Percentiles rank a stretch among this genome's conserved stretches.
These are phyloP conservation scores for Hemerocallis citrina DNA, from an alignment of 106 monocot genomes.

Conservation along the genomic window DNA sequence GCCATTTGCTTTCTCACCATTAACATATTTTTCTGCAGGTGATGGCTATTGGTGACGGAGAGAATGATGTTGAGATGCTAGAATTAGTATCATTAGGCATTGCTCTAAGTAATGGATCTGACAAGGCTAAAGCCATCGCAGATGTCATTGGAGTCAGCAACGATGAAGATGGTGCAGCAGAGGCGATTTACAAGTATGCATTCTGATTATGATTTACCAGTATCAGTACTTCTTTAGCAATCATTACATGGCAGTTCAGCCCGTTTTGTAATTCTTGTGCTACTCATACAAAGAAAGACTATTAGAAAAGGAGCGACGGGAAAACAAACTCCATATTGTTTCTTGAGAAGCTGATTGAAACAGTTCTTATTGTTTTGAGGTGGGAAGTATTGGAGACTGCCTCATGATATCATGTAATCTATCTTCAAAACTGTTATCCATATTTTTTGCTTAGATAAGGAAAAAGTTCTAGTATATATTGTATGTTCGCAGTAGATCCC, in stretches of 20 bases:
- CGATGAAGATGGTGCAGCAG: constrained; percentile 84
- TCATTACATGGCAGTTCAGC: not conserved
- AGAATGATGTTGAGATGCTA: constrained; percentile 95
- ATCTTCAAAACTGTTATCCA: too few relatives aligned
- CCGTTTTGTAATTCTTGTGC: not conserved
- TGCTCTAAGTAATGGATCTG: constrained; percentile 74
- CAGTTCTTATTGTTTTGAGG: constrained; percentile 3
- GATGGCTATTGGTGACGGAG: constrained; percentile 96
- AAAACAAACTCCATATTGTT: not conserved
- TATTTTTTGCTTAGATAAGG: too few relatives aligned
- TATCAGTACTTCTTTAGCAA: too few relatives aligned
- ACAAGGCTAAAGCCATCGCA: constrained; percentile 71
- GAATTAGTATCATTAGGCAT: constrained; percentile 77
- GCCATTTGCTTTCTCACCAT: too few relatives aligned
- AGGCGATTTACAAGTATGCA: constrained; percentile 68
- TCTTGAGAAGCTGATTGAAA: too few relatives aligned
- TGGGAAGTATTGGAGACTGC: not conserved
- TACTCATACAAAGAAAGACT: not conserved
- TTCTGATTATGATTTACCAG: constrained; percentile 19
- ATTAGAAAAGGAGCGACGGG: not conserved
- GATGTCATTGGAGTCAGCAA: constrained; percentile 64
- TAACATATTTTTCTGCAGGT: constrained; percentile 39
- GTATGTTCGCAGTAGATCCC: too few relatives aligned
- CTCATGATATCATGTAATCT: too few relatives aligned
- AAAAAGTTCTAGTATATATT: too few relatives aligned